Evolutionary conservation across 2,329 filamentous ascomycete species (phyloP).

Genomic region (Microthyrium microscopicum): DNA sequence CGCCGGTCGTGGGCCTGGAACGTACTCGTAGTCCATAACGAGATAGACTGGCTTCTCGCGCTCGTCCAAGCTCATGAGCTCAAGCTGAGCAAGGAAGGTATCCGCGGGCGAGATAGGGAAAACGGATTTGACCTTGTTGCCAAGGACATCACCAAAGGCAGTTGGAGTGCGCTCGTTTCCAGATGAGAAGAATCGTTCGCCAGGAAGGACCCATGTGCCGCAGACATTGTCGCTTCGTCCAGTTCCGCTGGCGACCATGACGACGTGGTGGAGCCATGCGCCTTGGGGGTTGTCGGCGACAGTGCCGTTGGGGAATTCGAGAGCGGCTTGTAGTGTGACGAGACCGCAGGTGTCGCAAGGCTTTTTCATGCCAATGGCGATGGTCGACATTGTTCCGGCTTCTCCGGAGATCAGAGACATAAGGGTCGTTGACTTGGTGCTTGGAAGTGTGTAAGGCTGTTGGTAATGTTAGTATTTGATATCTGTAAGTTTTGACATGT

Average conservation of each 20-base stretch:
- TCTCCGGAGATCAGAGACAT: constrained; percentile 2
- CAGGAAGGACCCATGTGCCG: neutral
- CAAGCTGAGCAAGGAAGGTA: constrained; percentile 1
- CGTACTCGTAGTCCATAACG: constrained; percentile 6
- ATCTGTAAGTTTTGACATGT: too few relatives aligned
- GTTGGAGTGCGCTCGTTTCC: constrained; percentile 7
- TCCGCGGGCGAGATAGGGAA: constrained; percentile 3
- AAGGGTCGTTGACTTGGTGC: neutral
- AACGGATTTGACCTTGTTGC: constrained; percentile 4
- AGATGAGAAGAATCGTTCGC: constrained; percentile 5
- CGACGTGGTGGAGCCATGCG: constrained; percentile 2
- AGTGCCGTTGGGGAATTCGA: constrained; percentile 1
- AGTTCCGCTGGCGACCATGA: constrained; percentile 3
- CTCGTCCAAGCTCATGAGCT: constrained; percentile 7
- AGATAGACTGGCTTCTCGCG: constrained; percentile 1
- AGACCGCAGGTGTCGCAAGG: constrained; percentile 1
- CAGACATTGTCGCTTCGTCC: constrained; percentile 3
- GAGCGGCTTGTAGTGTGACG: neutral
- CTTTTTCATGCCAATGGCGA: constrained; percentile 2
- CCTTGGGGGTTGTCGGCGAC: neutral
- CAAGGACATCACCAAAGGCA: constrained; percentile 5
- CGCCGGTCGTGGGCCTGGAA: neutral
- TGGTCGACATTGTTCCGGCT: constrained; percentile 4
- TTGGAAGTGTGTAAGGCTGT: constrained; percentile 5
- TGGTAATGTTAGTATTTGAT: too few relatives aligned